A percentile compares a stretch with the other conserved stretches of the same genome.
Conservation (phyloP, 2,329 filamentous ascomycete genomes). For the Metarhizium robertsii region DNA sequence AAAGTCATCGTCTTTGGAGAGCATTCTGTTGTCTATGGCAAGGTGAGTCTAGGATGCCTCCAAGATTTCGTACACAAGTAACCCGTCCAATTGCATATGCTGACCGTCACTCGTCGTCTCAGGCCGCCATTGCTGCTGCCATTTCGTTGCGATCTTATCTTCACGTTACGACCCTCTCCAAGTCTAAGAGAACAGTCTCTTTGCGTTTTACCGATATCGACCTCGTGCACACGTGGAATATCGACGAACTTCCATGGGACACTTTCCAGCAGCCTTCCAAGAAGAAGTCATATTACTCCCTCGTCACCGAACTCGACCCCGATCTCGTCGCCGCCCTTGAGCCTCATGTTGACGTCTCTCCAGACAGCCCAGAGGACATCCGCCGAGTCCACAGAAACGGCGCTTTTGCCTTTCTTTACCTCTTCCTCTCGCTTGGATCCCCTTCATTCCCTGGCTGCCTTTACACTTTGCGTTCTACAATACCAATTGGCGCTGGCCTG, state of each 20-base stretch:
- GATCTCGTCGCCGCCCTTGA: conserved; percentile 74
- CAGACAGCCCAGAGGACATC: conserved; percentile 53
- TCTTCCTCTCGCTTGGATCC: conserved; percentile 80
- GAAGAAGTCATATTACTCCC: conserved; percentile 92
- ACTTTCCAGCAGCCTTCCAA: conserved; percentile 70
- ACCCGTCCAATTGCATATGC: not conserved
- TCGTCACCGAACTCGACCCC: conserved; percentile 73
- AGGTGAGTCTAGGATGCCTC: conserved; percentile 41
- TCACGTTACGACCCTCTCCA: conserved; percentile 87
- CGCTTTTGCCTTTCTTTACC: conserved; percentile 80
- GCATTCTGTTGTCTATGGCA: conserved; percentile 95
- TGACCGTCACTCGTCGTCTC: not conserved
- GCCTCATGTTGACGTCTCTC: conserved; percentile 70
- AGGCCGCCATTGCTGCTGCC: conserved; percentile 88
- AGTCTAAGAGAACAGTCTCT: conserved; percentile 79
- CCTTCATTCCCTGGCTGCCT: conserved; percentile 70
- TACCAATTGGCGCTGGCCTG: conserved; percentile 84
- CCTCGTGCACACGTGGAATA: conserved; percentile 86
- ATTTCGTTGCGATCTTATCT: conserved; percentile 95
- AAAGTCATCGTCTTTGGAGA: conserved; percentile 99
- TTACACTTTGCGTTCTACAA: conserved; percentile 87
- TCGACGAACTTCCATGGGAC: conserved; percentile 82
- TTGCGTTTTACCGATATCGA: conserved; percentile 87
- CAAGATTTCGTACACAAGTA: not conserved
- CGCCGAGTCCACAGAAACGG: conserved; percentile 80